Conservation (phyloP, 352 stramenopile genomes). For the Pythium periplocum region DNA sequence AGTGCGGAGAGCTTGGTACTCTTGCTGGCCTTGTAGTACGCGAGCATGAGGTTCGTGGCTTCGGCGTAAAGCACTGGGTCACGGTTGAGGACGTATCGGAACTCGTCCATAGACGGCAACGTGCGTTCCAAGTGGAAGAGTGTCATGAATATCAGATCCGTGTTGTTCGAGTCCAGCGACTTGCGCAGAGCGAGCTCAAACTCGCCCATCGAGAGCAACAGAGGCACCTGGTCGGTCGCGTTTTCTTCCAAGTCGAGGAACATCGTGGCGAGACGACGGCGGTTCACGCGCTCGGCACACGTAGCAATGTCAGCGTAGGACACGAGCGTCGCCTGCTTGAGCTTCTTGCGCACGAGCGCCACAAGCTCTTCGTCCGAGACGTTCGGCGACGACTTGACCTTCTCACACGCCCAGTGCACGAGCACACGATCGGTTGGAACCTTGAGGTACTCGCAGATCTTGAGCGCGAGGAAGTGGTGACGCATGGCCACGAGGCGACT, state of each 20-base stretch:
- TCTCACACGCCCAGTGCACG: slow-evolving; percentile 89
- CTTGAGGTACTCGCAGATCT: slow-evolving; percentile 88
- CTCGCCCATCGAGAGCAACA: slow-evolving; percentile 89
- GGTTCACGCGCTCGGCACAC: slow-evolving; percentile 75
- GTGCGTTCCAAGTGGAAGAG: slow-evolving; percentile 84
- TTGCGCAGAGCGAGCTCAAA: slow-evolving; percentile 88
- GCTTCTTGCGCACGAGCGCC: slow-evolving; percentile 77
- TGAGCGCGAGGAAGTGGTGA: slow-evolving; percentile 88
- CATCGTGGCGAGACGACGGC: slow-evolving; percentile 84
- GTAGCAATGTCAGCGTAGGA: slow-evolving; percentile 82
- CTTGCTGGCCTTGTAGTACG: slow-evolving; percentile 76
- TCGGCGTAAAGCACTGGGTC: slow-evolving; percentile 60
- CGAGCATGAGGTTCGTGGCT: slow-evolving; percentile 67
- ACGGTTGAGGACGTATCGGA: slow-evolving; percentile 67
- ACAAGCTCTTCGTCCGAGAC: slow-evolving; percentile 78
- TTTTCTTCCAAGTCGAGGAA: slow-evolving; percentile 86
- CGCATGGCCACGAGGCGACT: slow-evolving; percentile 78
- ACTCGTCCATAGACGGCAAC: slow-evolving; percentile 76
- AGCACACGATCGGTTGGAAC: slow-evolving; percentile 86
- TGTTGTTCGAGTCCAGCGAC: slow-evolving; percentile 85
- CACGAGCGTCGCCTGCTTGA: slow-evolving; percentile 74
- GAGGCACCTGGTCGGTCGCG: slow-evolving; percentile 82
- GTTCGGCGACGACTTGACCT: slow-evolving; percentile 60
- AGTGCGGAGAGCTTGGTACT: slow-evolving; percentile 50
- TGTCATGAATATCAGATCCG: slow-evolving; percentile 86